A percentile compares a stretch with the other conserved stretches of the same genome.
Evolutionary conservation across 1,139 yeast species (phyloP).

Genomic region (Scheffersomyces segobiensis): DNA sequence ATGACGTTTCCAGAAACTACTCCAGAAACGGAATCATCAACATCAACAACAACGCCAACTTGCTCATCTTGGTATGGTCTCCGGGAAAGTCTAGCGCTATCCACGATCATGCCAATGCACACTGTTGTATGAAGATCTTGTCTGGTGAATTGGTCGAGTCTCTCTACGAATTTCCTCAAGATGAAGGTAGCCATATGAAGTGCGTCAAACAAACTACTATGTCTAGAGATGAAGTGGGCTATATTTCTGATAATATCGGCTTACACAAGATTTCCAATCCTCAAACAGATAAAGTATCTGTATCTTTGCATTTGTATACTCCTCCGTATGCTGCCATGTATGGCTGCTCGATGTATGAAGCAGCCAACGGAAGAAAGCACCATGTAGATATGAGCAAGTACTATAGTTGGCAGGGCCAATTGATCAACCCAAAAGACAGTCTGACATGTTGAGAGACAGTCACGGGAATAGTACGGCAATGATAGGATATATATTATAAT

Average conservation of each 20-base stretch:
- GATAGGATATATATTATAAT: neutral
- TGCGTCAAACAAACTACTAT: constrained; percentile 37
- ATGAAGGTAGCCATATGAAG: constrained; percentile 26
- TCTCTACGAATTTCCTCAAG: constrained; percentile 53
- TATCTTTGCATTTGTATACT: constrained; percentile 71
- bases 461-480: neutral
- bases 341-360: constrained; percentile 66
- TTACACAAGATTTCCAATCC: constrained; percentile 66
- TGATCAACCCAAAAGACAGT: constrained; percentile 29
- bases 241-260: constrained; percentile 68
- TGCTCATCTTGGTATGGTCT: constrained; percentile 69
- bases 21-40: constrained; percentile 67
- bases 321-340: constrained; percentile 75
- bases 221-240: constrained; percentile 54
- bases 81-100: constrained; percentile 68
- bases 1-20: constrained; percentile 52
- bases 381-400: constrained; percentile 63
- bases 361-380: constrained; percentile 50
- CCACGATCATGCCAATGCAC: constrained; percentile 80
- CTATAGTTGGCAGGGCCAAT: constrained; percentile 62
- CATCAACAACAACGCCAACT: constrained; percentile 67
- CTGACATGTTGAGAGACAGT: constrained; percentile 27
- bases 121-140: constrained; percentile 65
- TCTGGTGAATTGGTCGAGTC: constrained; percentile 62
- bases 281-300: constrained; percentile 47